Evolutionary conservation across 495 filamentous ascomycete species (phyloP), one percentile per base, ranked within the genome.

Genomic region (Aspergillus bridgeri): DNA sequence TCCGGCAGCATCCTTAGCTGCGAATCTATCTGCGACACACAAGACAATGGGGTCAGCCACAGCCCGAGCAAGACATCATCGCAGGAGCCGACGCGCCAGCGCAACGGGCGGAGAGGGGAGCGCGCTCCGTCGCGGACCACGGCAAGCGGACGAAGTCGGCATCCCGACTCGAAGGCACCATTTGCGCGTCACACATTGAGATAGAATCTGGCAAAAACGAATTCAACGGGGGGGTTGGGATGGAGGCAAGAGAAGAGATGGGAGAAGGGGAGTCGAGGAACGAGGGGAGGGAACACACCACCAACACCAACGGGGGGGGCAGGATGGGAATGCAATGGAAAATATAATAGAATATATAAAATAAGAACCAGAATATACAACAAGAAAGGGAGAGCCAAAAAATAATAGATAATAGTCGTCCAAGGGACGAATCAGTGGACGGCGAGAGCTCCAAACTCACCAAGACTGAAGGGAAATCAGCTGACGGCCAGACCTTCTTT

Each of bases 1-100:
- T 71, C 76, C 42, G 62, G 59, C 52, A 69, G 72, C 75, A 79
- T 79, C 58, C 68, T 79, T 72, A 57, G 38, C 42, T 19, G 48
- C 27, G 51, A 44, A 38, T 38, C 33, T 38, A 64, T 59, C 68
- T 67, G 56, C 56, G 24, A 48, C 43, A 48, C 43, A 48, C 20
- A 46, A 54, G 55, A 54, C 18, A 53, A 42, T 19, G 45, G 49
- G 42, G 59, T 70, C 52, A 72, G 66, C 58, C 49, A 58, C 20
- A 19, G 53, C 20, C 48, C 18, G 20, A 48, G 18, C 11, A n/a
- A 48, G 27, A 24, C 5, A 25, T 21, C 17, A 56, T 58, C 53
- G 57, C 59, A 42, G 56, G 25, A 44, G 22, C 18, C 8, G 45
- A 61, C 60, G 62, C 62, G 58, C 59, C 56, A 51, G 56, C 62